Evolutionary conservation across 2,329 filamentous ascomycete species (phyloP), one percentile per base, ranked within the genome.

Genomic region (Chaetomiaceae sp.): DNA sequence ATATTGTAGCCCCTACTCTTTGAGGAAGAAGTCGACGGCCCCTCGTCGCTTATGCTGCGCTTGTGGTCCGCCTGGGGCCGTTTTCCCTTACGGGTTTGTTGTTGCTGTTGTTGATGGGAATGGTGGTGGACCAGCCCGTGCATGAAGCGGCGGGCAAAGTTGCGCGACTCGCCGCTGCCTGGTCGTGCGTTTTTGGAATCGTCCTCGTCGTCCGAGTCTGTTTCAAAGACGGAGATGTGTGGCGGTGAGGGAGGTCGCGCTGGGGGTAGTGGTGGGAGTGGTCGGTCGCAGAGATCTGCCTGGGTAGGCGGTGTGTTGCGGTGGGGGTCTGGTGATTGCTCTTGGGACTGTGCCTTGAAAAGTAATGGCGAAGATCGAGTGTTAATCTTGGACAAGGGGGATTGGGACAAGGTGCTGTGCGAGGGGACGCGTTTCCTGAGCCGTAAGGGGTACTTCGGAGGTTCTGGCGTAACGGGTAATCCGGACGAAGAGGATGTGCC

Each of bases 141-240:
- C 49, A 77, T 74, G 17, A 75, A 67, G 4, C 70, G 67, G n/a
- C 63, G 64, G 0, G 66, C 67, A 31, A 71, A 65, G n/a, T 64
- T 65, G 4, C 39, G 51, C 5, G 53, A n/a, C 8, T 53, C 49
- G 14, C 40, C 23, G 40, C 36, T 25, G 11, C 14, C 15, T 8
- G 34, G 17, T 11, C 15, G 20, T 7, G 29, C n/a, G 7, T 27
- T n/a, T 4, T 22, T 15, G 40, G 34, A 7, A 25, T 60, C 59
- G 47, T 64, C 60, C 1, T 68, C 65, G 42, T 76, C 74, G 54
- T 79, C 75, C 4, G 73, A 73, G 61, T 79, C 75, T 14, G 69
- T 60, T 39, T 79, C 77, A 56, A 80, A 80, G 22, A 79, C 72
- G 2, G 76, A 79, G 29, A 72, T 63, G 36, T 65, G 64, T 12